Evolutionary conservation across 805 yeast genomes (phyloP).

Genomic region (Barnettozyma wickerhamii): DNA sequence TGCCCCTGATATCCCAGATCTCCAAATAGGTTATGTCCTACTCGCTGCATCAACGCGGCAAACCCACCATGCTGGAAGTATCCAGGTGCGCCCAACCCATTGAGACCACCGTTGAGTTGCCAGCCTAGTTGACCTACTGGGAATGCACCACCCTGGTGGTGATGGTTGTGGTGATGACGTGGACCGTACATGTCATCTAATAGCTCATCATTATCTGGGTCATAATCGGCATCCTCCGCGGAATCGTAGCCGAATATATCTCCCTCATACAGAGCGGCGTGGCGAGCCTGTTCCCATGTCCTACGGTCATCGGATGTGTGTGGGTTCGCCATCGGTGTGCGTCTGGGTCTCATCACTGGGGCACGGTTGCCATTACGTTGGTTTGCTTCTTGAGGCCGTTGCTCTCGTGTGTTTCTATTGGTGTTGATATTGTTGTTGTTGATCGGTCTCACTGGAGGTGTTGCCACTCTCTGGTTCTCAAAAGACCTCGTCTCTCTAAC

Average conservation of each 20-base stretch:
- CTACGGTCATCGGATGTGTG: neutral
- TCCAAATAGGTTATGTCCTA: neutral
- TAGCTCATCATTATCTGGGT: too few relatives aligned
- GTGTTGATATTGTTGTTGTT: too few relatives aligned
- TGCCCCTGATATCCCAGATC: neutral
- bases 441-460: neutral
- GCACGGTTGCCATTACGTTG: too few relatives aligned
- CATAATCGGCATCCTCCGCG: conserved; percentile 11
- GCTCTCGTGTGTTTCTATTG: too few relatives aligned
- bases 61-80: too few relatives aligned
- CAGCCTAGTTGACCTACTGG: neutral
- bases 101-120: too few relatives aligned
- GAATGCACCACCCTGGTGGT: neutral
- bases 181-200: conserved; percentile 4
- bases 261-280: neutral
- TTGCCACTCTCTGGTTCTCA: neutral
- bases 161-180: neutral
- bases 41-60: neutral
- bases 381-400: too few relatives aligned
- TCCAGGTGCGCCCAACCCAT: too few relatives aligned
- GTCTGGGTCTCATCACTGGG: too few relatives aligned
- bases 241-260: neutral
- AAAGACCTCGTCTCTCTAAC: neutral
- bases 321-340: too few relatives aligned
- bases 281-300: neutral